phyloP scores from a whole-genome alignment of 768 basidiomycete genomes.

The Tulasnella sp. region DNA sequence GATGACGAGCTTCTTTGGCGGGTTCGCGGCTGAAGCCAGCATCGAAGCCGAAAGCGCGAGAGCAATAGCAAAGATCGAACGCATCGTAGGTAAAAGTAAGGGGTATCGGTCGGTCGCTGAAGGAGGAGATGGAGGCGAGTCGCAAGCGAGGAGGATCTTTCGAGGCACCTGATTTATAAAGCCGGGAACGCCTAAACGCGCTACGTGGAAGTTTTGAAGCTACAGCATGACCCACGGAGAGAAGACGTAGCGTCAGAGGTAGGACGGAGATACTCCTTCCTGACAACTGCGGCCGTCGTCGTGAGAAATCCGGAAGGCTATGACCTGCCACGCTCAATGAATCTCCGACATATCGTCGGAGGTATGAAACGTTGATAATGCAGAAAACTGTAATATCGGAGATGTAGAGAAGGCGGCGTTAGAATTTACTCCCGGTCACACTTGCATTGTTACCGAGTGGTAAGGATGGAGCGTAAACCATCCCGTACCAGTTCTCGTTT shows the following conservation, averaged over 20 bases:
- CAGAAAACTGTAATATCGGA: too few relatives aligned
- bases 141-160: background rate
- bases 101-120: background rate
- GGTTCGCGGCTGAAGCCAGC: background rate
- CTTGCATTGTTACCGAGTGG: too few relatives aligned
- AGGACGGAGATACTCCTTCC: background rate
- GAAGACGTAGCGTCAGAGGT: background rate
- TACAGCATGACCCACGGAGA: background rate
- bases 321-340: background rate
- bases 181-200: background rate
- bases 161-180: background rate
- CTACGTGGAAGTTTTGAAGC: background rate
- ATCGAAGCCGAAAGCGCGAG: background rate
- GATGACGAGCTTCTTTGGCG: constrained; percentile 10
- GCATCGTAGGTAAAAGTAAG: too few relatives aligned
- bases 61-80: too few relatives aligned
- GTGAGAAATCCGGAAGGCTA: background rate
- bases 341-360: background rate
- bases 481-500: too few relatives aligned
- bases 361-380: too few relatives aligned
- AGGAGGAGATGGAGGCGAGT: background rate
- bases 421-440: too few relatives aligned
- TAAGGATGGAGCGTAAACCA: too few relatives aligned
- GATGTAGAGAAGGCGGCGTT: too few relatives aligned
- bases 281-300: background rate